Conservation (phyloP, 2,329 filamentous ascomycete genomes). For the Ophiostoma australiae region DNA sequence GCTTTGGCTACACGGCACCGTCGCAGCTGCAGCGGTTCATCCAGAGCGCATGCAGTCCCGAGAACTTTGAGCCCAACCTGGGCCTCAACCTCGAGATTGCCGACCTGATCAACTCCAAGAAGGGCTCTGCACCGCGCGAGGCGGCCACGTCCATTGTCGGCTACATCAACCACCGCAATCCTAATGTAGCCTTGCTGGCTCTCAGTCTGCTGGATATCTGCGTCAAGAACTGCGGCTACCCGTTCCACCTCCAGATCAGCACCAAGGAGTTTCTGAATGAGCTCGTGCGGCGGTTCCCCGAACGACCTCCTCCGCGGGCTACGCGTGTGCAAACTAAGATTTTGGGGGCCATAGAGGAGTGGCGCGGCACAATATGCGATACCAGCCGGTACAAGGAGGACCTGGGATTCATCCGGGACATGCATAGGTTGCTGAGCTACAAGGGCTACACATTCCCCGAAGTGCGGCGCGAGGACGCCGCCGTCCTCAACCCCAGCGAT, state of each 20-base stretch:
- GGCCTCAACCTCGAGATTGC: conserved; percentile 93
- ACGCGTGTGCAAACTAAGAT: conserved; percentile 88
- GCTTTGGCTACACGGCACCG: conserved; percentile 69
- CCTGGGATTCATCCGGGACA: conserved; percentile 90
- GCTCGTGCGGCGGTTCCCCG: conserved; percentile 90
- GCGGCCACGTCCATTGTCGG: conserved; percentile 88
- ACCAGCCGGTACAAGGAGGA: conserved; percentile 98
- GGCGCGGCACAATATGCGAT: conserved; percentile 96
- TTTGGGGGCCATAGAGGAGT: conserved; percentile 94
- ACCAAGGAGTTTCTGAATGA: conserved; percentile 99
- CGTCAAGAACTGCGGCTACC: conserved; percentile 99
- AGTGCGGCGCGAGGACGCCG: conserved; percentile 86
- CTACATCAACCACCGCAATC: conserved; percentile 94
- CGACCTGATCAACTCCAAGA: conserved; percentile 95
- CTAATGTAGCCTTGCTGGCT: conserved; percentile 86
- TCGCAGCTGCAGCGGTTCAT: conserved; percentile 94
- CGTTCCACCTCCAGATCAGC: conserved; percentile 96
- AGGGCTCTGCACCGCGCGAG: conserved; percentile 91
- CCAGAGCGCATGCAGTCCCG: conserved; percentile 89
- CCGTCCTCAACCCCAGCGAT: conserved; percentile 92
- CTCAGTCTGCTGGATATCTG: conserved; percentile 94
- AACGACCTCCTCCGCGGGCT: conserved; percentile 79
- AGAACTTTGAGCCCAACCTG: conserved; percentile 97
- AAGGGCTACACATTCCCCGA: conserved; percentile 97
- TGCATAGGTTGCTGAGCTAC: conserved; percentile 92